These are phyloP conservation scores for Globisporangium takayamanum DNA, from an alignment of 352 stramenopile genomes.

Conservation along the genomic window DNA sequence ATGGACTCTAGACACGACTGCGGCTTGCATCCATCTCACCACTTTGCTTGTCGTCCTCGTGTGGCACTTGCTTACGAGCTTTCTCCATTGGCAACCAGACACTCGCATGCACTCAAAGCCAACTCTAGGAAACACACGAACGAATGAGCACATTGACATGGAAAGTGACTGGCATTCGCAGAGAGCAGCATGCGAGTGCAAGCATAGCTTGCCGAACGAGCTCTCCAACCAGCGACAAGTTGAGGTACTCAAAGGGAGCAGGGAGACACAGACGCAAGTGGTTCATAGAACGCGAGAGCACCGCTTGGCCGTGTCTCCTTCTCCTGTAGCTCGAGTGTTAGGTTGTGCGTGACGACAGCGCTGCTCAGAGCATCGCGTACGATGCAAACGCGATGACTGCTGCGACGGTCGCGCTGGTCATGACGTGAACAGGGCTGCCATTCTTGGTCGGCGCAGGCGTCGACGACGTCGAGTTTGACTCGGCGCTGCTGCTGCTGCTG, in stretches of 20 bases:
- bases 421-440: neutral
- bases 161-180: too few relatives aligned
- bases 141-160: too few relatives aligned
- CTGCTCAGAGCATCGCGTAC: neutral
- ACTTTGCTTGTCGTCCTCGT: too few relatives aligned
- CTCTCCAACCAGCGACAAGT: neutral
- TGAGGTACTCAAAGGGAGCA: neutral
- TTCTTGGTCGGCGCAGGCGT: conserved; percentile 1
- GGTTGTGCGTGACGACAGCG: too few relatives aligned
- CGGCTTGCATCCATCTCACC: too few relatives aligned
- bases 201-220: too few relatives aligned
- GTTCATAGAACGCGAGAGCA: neutral
- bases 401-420: conserved; percentile 3
- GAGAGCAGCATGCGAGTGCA: too few relatives aligned
- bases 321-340: neutral
- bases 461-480: neutral
- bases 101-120: too few relatives aligned
- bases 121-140: too few relatives aligned
- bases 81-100: too few relatives aligned
- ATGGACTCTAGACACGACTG: too few relatives aligned
- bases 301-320: neutral
- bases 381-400: neutral
- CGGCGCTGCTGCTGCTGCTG: neutral
- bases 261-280: neutral
- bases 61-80: too few relatives aligned